Percentiles rank a stretch among this genome's conserved stretches.
Conservation (phyloP, 371 early-diverging fungal genomes). For the Mortierella sp. region DNA sequence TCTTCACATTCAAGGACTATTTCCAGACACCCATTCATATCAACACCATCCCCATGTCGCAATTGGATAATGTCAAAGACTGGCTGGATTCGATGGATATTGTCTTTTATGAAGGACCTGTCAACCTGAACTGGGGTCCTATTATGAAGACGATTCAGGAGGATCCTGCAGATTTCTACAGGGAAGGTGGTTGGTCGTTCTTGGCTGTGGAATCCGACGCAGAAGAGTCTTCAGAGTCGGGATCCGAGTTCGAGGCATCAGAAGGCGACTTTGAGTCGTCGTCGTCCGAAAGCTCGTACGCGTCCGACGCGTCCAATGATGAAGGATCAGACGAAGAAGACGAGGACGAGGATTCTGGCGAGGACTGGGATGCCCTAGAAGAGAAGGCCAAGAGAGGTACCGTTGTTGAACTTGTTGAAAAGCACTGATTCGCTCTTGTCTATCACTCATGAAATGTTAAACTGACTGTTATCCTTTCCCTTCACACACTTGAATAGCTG, state of each 20-base stretch:
- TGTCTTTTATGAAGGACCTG: constrained; percentile 95
- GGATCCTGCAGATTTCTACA: constrained; percentile 96
- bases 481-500: constrained; percentile 53
- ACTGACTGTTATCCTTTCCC: background rate
- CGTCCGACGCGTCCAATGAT: constrained; percentile 71
- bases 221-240: constrained; percentile 66
- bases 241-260: constrained; percentile 69
- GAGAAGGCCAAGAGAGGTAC: constrained; percentile 76
- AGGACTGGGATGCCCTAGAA: constrained; percentile 86
- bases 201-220: constrained; percentile 79
- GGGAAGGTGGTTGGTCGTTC: constrained; percentile 97
- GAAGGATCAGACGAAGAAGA: constrained; percentile 58
- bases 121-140: constrained; percentile 97
- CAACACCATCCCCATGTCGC: constrained; percentile 95
- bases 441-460: background rate
- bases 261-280: constrained; percentile 60
- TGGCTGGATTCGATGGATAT: constrained; percentile 99
- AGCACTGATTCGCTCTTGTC: background rate
- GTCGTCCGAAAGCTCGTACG: constrained; percentile 77
- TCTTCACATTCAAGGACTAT: constrained; percentile 98
- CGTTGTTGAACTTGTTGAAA: background rate
- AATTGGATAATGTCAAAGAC: constrained; percentile 96
- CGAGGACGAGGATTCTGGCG: constrained; percentile 53
- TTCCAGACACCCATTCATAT: constrained; percentile 92
- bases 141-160: constrained; percentile 99